A percentile compares a stretch with the other conserved stretches of the same genome.
Evolutionary conservation across 768 basidiomycete genomes (phyloP).

Genomic region (Podaxis mareebaensis): DNA sequence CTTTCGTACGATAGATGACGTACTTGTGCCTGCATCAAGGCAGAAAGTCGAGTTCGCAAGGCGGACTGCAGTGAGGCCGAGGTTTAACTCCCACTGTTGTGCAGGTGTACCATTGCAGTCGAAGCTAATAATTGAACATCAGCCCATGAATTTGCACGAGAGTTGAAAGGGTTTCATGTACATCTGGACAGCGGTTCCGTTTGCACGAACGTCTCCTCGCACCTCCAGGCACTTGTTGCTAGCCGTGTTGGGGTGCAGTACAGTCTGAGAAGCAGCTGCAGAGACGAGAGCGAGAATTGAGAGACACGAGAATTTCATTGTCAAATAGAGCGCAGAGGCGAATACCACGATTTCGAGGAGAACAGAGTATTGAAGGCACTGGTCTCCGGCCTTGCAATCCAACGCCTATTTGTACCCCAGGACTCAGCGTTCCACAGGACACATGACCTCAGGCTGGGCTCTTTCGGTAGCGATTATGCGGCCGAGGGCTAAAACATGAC

Average conservation of each 20-base stretch:
- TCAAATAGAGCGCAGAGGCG: not conserved
- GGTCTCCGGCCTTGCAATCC: not conserved
- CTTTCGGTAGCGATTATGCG: too few relatives aligned
- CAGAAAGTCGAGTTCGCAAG: conserved; percentile 26
- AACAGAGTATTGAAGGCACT: not conserved
- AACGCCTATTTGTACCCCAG: not conserved
- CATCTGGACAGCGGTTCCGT: conserved; percentile 30
- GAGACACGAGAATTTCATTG: not conserved
- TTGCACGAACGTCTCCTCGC: conserved; percentile 16
- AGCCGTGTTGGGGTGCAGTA: conserved; percentile 26
- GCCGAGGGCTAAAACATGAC: too few relatives aligned
- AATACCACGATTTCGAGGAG: not conserved
- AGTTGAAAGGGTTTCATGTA: conserved; percentile 5
- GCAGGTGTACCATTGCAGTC: conserved; percentile 29
- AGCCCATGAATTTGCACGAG: not conserved
- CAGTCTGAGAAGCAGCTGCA: not conserved
- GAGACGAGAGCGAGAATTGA: not conserved
- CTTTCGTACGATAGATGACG: not conserved
- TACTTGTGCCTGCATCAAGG: conserved; percentile 28
- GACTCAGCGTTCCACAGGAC: not conserved
- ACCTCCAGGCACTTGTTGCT: conserved; percentile 27
- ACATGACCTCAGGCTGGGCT: not conserved
- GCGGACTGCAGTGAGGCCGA: conserved; percentile 22
- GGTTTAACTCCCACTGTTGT: conserved; percentile 27
- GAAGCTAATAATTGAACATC: conserved; percentile 19